phyloP scores from a whole-genome alignment of 257 asterid genomes.

The Handroanthus guayacan region DNA sequence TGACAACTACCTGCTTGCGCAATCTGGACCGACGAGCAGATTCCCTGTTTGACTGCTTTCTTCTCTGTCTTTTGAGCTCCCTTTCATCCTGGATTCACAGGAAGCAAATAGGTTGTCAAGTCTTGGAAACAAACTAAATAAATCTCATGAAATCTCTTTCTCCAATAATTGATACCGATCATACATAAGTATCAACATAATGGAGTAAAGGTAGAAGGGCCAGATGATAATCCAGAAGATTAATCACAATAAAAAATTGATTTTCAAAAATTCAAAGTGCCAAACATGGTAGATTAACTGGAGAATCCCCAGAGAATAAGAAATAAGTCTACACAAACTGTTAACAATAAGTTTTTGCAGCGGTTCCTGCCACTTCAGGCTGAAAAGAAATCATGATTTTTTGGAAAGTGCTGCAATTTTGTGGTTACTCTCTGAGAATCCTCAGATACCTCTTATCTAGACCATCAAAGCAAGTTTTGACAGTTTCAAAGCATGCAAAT shows the following conservation, averaged over 20 bases:
- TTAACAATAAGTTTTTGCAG: not conserved
- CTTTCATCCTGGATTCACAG: slow-evolving; percentile 77
- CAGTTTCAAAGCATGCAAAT: not conserved
- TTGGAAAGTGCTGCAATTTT: not conserved
- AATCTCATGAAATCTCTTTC: not conserved
- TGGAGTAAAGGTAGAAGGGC: not conserved
- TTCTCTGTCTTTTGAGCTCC: slow-evolving; percentile 90
- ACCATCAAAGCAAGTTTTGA: not conserved
- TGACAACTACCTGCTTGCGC: slow-evolving; percentile 80
- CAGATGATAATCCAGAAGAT: not conserved
- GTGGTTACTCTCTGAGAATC: not conserved
- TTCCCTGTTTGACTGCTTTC: slow-evolving; percentile 98
- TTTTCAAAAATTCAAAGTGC: not conserved
- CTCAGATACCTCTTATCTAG: not conserved
- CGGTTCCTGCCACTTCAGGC: not conserved
- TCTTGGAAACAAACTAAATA: slow-evolving; percentile 6
- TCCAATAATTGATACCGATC: not conserved
- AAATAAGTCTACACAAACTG: not conserved
- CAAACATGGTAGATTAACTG: not conserved
- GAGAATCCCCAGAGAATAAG: not conserved
- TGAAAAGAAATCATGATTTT: not conserved
- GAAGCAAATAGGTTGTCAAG: slow-evolving; percentile 25
- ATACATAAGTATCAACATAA: not conserved
- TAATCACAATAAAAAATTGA: not conserved
- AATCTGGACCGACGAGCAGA: slow-evolving; percentile 95